phyloP scores from a whole-genome alignment of 192 early-diverging fungal genomes.

The Kickxella alabastrina region DNA sequence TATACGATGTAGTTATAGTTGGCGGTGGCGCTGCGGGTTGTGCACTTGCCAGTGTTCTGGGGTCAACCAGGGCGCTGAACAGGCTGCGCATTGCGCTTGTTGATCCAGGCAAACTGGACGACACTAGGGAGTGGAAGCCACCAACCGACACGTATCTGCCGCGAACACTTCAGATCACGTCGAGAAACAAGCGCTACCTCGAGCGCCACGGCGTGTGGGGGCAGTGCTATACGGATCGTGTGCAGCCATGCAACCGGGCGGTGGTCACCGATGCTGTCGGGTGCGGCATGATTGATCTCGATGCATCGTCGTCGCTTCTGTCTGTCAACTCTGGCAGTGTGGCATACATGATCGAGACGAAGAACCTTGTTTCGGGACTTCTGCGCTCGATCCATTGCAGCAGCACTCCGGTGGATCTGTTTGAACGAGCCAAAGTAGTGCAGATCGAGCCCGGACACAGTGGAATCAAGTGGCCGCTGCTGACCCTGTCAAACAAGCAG shows the following conservation, averaged over 20 bases:
- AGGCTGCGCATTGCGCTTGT: no score
- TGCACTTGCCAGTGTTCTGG: conserved; percentile 73
- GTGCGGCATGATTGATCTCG: conserved; percentile 11
- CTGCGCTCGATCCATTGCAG: conserved; percentile 49
- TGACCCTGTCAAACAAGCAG: conserved; percentile 65
- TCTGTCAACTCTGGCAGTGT: conserved; percentile 36
- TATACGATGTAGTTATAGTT: conserved; percentile 83
- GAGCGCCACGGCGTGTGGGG: conserved; percentile 63
- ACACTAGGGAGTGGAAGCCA: conserved; percentile 54
- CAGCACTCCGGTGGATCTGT: conserved; percentile 54
- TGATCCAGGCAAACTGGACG: conserved; percentile 69
- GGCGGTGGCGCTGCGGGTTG: conserved; percentile 88
- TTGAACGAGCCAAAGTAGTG: conserved; percentile 67
- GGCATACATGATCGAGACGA: conserved; percentile 88
- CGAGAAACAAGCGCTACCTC: conserved; percentile 43
- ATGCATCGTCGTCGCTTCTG: neutral
- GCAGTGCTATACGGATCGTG: conserved; percentile 57
- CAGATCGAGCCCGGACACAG: conserved; percentile 43
- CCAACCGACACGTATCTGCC: conserved; percentile 65
- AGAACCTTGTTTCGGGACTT: conserved; percentile 70
- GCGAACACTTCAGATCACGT: conserved; percentile 79
- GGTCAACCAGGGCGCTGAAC: conserved; percentile 53
- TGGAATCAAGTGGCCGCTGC: conserved; percentile 66
- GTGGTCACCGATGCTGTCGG: conserved; percentile 45
- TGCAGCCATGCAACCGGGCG: conserved; percentile 55